Base-by-base conservation (phyloP, 768 basidiomycete genomes). In the Amyloporia xantha region DNA sequence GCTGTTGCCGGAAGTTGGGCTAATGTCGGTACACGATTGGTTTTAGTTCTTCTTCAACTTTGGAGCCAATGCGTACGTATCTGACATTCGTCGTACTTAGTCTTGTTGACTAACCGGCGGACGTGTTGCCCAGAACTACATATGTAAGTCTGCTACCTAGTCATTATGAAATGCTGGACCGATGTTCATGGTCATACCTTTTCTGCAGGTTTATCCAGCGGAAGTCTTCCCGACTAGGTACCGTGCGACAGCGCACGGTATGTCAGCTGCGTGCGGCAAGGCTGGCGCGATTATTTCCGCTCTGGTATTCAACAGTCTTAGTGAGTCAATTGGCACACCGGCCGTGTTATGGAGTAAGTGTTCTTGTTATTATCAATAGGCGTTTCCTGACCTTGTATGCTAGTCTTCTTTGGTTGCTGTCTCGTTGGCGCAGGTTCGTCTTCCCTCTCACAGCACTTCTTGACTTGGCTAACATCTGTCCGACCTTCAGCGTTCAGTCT, bases 161-260 rank as follows among this genome's bases (percentile, higher is more conserved):
- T 23, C 24, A 9, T 28, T 13, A 19, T 12, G 25, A 15, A 17
- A 4, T 5, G n/a, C 15, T 9, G 30, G n/a, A n/a, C n/a, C 41
- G 19, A 44, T 27, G 4, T n/a, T 2, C 3, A 19, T 21, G n/a
- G 37, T n/a, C 12, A 10, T 36, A 66, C 58, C 0, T 47, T 20
- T 25, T 23, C 6, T 23, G 36, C 39, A 82, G 78, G 76, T 80
- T 61, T 84, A 85, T 59, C 83, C 87, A 2, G 83, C 82, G 3
- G 86, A 88, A 66, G 81, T 88, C 10, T 88, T 87, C 71, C 88
- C 87, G 0, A 90, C 88, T 1, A 72, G 80, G 30, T 87, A 79
- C 66, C 76, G 81, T 39, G 84, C 82, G 21, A 75, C 76, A 41
- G 86, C 86, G 12, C 87, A 89, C 60, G 88, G 88, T 24, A 67